Evolutionary conservation across 495 filamentous ascomycete genomes (phyloP), one percentile per base, ranked within the genome.

Genomic region (Penicillium cataractarum): DNA sequence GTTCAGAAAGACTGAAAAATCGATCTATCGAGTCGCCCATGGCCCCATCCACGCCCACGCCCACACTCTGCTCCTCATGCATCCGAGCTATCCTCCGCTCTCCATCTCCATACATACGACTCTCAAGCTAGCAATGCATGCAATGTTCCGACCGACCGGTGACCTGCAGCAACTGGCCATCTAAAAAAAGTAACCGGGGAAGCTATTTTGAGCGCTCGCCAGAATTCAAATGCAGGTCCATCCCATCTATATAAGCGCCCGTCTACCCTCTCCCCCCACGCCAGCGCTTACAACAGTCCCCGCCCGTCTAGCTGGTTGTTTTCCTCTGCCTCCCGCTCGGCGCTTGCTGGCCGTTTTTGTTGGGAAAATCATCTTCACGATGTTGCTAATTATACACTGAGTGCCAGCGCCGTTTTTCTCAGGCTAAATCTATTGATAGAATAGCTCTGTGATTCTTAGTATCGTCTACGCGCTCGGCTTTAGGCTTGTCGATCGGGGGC

Each of bases 241-340:
- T 50, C 24, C 46, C 40, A 6, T 57, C 39, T 57, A 61, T 55
- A 59, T 65, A 68, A 65, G 66, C 66, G 66, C 66, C 63, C 24
- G 46, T 29, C 42, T 4, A n/a, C n/a, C n/a, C 6, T 19, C 40
- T 19, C 19, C 37, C 63, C 44, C 60, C 63, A 60, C 63, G 65
- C 65, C 58, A 63, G 59, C 66, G 66, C 66, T 44, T 65, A 54
- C 62, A 58, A 17, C 13, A 42, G 17, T 5, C 3, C 19, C 8
- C n/a, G 21, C 21, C 39, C 40, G n/a, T 7, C 40, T 42, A 29
- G 0, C 24, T 52, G 13, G n/a, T 9, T 52, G 24, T 15, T 9
- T 32, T 29, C n/a, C 54, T 35, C 35, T 51, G 35, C 21, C 9
- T 8, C n/a, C 56, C 13, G 35, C 49, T n/a, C 8, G 62, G 62